Conservation (phyloP, 306 rosid species). For the Cyamopsis tetragonoloba region DNA sequence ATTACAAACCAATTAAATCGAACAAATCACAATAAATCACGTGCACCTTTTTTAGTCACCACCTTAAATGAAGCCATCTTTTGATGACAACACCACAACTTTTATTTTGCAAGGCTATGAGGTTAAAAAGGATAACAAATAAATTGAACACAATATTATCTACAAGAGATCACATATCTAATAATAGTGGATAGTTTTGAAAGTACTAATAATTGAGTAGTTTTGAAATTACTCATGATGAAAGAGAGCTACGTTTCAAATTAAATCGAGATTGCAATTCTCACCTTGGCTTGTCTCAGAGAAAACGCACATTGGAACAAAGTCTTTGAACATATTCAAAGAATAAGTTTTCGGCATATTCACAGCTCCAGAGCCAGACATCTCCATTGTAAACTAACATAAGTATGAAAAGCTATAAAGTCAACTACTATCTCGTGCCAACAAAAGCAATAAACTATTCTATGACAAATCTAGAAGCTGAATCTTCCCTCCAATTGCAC, state of each 20-base stretch:
- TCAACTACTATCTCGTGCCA: neutral
- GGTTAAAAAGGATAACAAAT: neutral
- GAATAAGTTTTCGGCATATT: constrained; percentile 65
- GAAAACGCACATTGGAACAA: constrained; percentile 91
- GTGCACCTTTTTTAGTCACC: too few relatives aligned
- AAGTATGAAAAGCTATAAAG: constrained; percentile 27
- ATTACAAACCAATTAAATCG: too few relatives aligned
- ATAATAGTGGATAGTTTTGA: too few relatives aligned
- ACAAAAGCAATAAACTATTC: neutral
- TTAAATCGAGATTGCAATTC: constrained; percentile 20
- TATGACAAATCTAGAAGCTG: constrained; percentile 14
- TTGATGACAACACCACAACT: neutral
- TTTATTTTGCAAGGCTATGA: neutral
- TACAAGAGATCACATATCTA: neutral
- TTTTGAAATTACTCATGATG: constrained; percentile 6
- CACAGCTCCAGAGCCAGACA: constrained; percentile 59
- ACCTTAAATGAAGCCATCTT: neutral
- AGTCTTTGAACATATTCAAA: constrained; percentile 87
- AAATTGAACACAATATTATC: neutral
- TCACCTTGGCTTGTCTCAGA: constrained; percentile 89
- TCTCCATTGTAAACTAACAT: constrained; percentile 90
- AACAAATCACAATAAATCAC: too few relatives aligned
- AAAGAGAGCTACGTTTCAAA: neutral
- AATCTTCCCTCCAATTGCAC: neutral
- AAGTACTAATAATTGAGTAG: neutral